Base-by-base conservation (phyloP, 2,329 filamentous ascomycete genomes). In the Fusarium goolgardi region DNA sequence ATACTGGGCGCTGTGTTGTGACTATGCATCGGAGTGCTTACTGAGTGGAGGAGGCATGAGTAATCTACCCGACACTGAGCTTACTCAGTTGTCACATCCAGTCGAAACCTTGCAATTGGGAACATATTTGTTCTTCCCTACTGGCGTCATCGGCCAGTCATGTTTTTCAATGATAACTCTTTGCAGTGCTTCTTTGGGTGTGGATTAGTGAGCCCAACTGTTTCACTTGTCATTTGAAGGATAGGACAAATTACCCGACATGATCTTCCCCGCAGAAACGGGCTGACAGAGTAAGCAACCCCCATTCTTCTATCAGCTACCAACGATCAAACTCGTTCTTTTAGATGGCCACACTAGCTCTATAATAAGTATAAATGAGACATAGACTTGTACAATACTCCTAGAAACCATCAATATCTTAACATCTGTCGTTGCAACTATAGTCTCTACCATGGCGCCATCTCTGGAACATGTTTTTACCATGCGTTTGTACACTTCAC, bases 401-500 rank as follows among this genome's bases (percentile, higher is more conserved):
- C 4, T 8, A 15, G 11, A 13, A 39, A 21, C 12, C 6, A 39
- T 39, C 35, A 21, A 8, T 20, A 20, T 20, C 9, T 1, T 6
- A 20, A 21, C 12, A 20, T 20, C 4, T 1, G 8, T 9, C n/a
- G 16, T 3, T 37, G 3, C 1, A 16, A 9, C 13, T 16, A 9
- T 16, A 1, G 5, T 3, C 7, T 23, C 0, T 2, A 20, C 3
- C 0, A 61, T 61, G 58, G 16, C 55, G 5, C 58, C 58, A 23
- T 53, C 58, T 2, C n/a, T 61, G 0, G 55, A 61, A 4, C 58
- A 21, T 1, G 39, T 45, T 6, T 61, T 61, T 6, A 53, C 58
- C 0, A 39, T 61, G 58, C 29, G 55, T 32, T 20, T 61, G 13
- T 61, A 34, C 29, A 61, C 58, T 4, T 27, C 44, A 2, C 21